Base-by-base conservation (phyloP, 345 rosid genomes). In the Odontarrhena argentea region DNA sequence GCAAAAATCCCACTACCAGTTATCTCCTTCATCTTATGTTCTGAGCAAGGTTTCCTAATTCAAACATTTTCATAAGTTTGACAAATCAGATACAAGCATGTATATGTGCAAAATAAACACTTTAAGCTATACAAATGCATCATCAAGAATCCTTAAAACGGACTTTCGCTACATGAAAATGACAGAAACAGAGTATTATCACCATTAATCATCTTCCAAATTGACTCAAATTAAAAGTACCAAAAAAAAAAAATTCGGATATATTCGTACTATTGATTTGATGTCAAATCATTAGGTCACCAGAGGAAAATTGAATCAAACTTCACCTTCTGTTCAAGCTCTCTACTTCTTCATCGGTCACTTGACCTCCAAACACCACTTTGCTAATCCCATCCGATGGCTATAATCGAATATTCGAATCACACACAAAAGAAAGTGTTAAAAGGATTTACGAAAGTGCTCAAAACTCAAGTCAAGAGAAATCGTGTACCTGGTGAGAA, bases 361-460 rank as follows among this genome's bases (percentile, higher is more conserved):
- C 96, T 77, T 94, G 97, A 47, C 99, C 99, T 1, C 99, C 99
- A 68, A 94, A 94, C 65, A 94, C 99, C 70, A 88, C 97, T 77
- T 85, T 91, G 36, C 93, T 83, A 74, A 94, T 84, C 74, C 96
- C 97, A 81, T 92, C 96, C 24, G 99, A 94, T 50, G 97, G 96
- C 99, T 94, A 24, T 18, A 35, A 43, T 47, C 25, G 38, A 57
- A 24, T 18, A 35, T 38, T 47, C 25, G 38, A 57, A 64, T 18
- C 3, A 44, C 12, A 26, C 6, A 51, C 9, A 18, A 11, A 18
- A 18, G 1, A 18, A 18, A 18, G 22, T 18, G 1, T 11, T 9
- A 0, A 0, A 47, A 8, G 8, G 2, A 45, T 28, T 7, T 7
- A 67, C n/a, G 8, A 42, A 5, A 54, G 35, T 12, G 13, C 6